phyloP scores from a whole-genome alignment of 108 stramenopile genomes.

The Nannochloropsis granulata region DNA sequence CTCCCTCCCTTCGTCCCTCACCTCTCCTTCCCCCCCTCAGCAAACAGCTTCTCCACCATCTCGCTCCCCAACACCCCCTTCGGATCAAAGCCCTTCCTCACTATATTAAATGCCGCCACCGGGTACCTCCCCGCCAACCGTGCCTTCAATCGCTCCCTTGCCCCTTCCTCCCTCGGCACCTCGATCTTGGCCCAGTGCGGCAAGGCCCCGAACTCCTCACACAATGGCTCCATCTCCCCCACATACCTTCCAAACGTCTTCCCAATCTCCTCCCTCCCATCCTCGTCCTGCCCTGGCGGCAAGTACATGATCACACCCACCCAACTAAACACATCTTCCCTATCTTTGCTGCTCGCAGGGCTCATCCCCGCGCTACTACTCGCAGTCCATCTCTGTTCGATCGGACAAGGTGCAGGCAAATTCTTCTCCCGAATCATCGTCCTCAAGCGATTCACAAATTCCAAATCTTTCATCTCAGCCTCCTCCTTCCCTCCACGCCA shows the following conservation, averaged over 20 bases:
- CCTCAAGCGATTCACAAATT: constrained; percentile 60
- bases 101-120: background rate
- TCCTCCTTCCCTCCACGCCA: background rate
- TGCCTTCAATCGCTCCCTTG: background rate
- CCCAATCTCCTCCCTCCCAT: constrained; percentile 44
- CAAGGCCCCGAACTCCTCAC: constrained; percentile 39
- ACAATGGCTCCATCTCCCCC: constrained; percentile 40
- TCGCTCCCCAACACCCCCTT: background rate
- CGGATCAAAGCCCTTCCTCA: background rate
- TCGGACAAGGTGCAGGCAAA: constrained; percentile 68
- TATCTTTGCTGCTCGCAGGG: constrained; percentile 47
- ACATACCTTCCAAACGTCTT: constrained; percentile 59
- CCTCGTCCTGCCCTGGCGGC: constrained; percentile 47
- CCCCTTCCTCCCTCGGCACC: background rate
- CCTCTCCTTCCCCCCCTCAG: background rate
- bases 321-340: constrained; percentile 56
- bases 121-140: background rate
- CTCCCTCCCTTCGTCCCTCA: background rate
- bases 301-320: constrained; percentile 77
- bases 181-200: constrained; percentile 93
- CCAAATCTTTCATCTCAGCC: constrained; percentile 39
- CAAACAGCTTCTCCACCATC: background rate
- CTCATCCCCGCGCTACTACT: constrained; percentile 65
- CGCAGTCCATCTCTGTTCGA: constrained; percentile 93
- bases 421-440: constrained; percentile 53